These are phyloP conservation scores for Hymenoscyphus fructigenus DNA, from an alignment of 2,329 filamentous ascomycete genomes.

Conservation along the genomic window DNA sequence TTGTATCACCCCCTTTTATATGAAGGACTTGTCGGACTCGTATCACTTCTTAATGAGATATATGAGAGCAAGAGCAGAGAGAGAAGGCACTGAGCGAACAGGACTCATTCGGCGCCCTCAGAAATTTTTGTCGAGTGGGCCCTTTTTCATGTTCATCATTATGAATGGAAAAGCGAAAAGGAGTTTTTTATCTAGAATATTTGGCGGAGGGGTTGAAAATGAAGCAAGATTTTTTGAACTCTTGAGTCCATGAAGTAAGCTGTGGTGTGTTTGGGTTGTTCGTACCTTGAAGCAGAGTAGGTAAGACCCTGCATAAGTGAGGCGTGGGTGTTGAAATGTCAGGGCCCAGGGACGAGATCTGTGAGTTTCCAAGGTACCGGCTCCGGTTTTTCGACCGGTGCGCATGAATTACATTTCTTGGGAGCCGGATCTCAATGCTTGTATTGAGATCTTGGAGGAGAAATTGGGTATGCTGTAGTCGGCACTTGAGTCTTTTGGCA, in stretches of 20 bases:
- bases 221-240: constrained; percentile 24
- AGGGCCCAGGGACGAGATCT: background rate
- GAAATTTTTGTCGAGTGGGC: constrained; percentile 16
- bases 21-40: constrained; percentile 13
- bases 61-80: constrained; percentile 7
- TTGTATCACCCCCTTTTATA: background rate
- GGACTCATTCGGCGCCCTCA: constrained; percentile 14
- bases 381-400: background rate
- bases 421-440: background rate
- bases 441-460: background rate
- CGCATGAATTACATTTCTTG: background rate
- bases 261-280: background rate
- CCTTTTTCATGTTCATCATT: constrained; percentile 25
- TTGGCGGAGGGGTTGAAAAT: constrained; percentile 19
- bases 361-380: background rate
- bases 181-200: constrained; percentile 33
- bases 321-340: background rate
- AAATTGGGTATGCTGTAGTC: too few species aligned
- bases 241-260: too few species aligned
- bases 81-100: constrained; percentile 17
- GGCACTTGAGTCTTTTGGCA: too few species aligned
- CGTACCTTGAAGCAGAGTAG: constrained; percentile 12
- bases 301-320: constrained; percentile 6
- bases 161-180: constrained; percentile 34
- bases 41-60: constrained; percentile 24